Percentiles rank a stretch among this genome's conserved stretches.
Conservation (phyloP, 108 stramenopile species). For the Fragilaria radians region DNA sequence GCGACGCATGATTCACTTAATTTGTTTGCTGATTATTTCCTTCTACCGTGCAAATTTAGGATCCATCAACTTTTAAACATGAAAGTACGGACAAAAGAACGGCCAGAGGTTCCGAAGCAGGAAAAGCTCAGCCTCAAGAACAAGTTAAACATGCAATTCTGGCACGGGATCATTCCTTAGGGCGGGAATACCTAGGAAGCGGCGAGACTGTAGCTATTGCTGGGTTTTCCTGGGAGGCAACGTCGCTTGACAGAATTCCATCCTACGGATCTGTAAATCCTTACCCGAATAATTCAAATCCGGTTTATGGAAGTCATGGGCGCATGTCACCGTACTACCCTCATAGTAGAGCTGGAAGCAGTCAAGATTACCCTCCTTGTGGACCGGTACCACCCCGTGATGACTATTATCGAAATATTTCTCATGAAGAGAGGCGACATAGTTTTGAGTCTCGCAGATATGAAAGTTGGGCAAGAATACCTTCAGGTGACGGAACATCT, state of each 20-base stretch:
- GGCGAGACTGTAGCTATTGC: slow-evolving; percentile 42
- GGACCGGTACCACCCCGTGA: slow-evolving; percentile 16
- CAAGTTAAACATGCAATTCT: slow-evolving; percentile 35
- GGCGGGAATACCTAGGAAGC: slow-evolving; percentile 40
- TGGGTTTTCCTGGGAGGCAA: slow-evolving; percentile 69
- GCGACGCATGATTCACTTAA: too few relatives aligned
- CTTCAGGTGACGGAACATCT: slow-evolving; percentile 7
- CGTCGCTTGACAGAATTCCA: slow-evolving; percentile 1
- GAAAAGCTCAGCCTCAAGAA: slow-evolving; percentile 20
- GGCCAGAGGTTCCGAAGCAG: slow-evolving; percentile 52
- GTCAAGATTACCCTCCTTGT: neutral
- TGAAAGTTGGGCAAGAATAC: slow-evolving; percentile 29
- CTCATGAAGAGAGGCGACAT: slow-evolving; percentile 10
- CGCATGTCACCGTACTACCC: neutral
- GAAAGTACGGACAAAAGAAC: slow-evolving; percentile 8
- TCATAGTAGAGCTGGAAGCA: slow-evolving; percentile 2
- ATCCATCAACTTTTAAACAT: neutral
- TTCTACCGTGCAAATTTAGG: too few relatives aligned
- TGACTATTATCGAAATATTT: neutral
- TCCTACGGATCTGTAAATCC: neutral
- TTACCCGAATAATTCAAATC: neutral
- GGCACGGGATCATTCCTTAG: slow-evolving; percentile 69
- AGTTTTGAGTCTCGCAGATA: slow-evolving; percentile 21
- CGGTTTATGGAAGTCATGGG: neutral
- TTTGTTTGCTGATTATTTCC: too few relatives aligned